phyloP scores from a whole-genome alignment of 495 filamentous ascomycete genomes.

The Filosporella fistucella region DNA sequence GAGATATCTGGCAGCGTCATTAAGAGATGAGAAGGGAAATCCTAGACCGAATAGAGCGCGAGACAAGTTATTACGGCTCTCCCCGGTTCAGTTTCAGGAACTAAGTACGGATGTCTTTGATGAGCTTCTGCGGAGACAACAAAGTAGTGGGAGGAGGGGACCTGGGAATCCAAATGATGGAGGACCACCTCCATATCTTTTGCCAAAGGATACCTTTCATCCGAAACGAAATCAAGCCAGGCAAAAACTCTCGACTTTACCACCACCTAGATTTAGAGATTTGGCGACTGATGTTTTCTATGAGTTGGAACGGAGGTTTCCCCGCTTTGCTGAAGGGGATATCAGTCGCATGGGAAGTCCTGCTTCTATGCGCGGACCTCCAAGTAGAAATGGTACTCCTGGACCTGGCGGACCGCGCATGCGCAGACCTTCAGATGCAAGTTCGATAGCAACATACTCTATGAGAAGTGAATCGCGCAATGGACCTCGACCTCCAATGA shows the following conservation, averaged over 20 bases:
- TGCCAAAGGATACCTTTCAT: slow-evolving; percentile 84
- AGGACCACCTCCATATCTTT: slow-evolving; percentile 59
- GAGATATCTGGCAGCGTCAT: slow-evolving; percentile 65
- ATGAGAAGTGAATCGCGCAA: slow-evolving; percentile 27
- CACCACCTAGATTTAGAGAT: slow-evolving; percentile 78
- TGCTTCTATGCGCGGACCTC: slow-evolving; percentile 48
- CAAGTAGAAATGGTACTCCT: slow-evolving; percentile 44
- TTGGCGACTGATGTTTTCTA: slow-evolving; percentile 94
- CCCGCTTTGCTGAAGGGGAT: slow-evolving; percentile 66
- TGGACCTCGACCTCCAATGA: slow-evolving; percentile 18
- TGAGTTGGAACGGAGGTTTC: slow-evolving; percentile 88
- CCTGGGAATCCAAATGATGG: slow-evolving; percentile 48
- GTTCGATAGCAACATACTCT: slow-evolving; percentile 35
- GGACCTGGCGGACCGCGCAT: slow-evolving; percentile 48
- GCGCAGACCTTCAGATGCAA: slow-evolving; percentile 49
- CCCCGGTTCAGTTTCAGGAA: slow-evolving; percentile 90
- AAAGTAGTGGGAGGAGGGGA: slow-evolving; percentile 44
- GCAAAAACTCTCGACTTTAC: slow-evolving; percentile 86
- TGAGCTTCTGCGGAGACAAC: slow-evolving; percentile 83
- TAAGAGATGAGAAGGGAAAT: slow-evolving; percentile 69
- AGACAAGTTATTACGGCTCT: slow-evolving; percentile 87
- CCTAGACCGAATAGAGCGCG: slow-evolving; percentile 79
- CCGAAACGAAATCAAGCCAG: slow-evolving; percentile 95
- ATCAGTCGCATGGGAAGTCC: slow-evolving; percentile 68
- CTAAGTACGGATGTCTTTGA: slow-evolving; percentile 97